Conservation (phyloP, 495 filamentous ascomycete species). For the Talaromyces thailandensis region DNA sequence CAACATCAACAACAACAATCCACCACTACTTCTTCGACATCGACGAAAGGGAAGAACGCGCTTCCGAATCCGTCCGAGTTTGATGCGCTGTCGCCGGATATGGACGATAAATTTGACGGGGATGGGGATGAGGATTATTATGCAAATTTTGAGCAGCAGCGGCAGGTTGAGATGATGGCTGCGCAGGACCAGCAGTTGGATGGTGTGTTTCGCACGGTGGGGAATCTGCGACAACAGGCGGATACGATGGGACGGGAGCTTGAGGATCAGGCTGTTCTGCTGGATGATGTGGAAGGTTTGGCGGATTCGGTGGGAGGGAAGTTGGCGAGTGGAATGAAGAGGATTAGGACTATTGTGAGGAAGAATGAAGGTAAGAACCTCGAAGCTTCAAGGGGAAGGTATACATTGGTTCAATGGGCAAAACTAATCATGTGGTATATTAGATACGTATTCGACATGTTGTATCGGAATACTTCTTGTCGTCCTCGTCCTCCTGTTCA, state of each 20-base stretch:
- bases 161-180: constrained; percentile 84
- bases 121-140: constrained; percentile 55
- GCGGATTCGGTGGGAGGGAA: constrained; percentile 83
- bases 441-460: constrained; percentile 79
- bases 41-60: constrained; percentile 20
- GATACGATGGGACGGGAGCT: constrained; percentile 92
- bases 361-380: constrained; percentile 73
- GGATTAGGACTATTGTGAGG: constrained; percentile 72
- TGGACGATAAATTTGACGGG: constrained; percentile 5
- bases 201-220: constrained; percentile 86
- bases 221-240: constrained; percentile 79
- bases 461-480: constrained; percentile 83
- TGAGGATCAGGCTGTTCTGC: constrained; percentile 78
- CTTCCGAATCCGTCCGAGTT: constrained; percentile 70
- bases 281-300: constrained; percentile 72
- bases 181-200: constrained; percentile 93
- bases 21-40: constrained; percentile 10
- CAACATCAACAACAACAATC: too few relatives aligned
- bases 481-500: constrained; percentile 74
- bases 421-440: constrained; percentile 14
- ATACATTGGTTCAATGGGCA: background rate
- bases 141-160: constrained; percentile 83
- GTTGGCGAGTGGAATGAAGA: constrained; percentile 76
- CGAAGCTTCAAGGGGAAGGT: background rate
- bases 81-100: constrained; percentile 28